Evolutionary conservation across 2,329 filamentous ascomycete genomes (phyloP).

Genomic region (Diplodia corticola): DNA sequence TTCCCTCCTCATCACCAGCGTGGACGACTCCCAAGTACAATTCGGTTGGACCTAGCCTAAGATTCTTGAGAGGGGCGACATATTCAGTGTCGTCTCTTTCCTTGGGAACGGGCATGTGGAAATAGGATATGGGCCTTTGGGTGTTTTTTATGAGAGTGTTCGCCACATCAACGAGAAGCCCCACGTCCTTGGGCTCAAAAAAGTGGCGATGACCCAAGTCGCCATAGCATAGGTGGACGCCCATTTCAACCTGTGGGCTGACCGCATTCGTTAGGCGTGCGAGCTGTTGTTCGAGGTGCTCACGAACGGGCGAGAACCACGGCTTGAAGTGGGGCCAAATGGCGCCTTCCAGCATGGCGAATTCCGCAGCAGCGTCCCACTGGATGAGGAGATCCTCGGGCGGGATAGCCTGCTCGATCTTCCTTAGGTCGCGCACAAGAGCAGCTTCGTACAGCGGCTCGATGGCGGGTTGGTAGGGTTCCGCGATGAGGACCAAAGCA

Average conservation of each 20-base stretch:
- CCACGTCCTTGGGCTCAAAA: slow-evolving; percentile 44
- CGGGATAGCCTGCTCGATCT: slow-evolving; percentile 37
- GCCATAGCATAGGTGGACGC: slow-evolving; percentile 52
- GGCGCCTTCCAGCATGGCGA: slow-evolving; percentile 33
- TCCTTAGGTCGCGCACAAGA: slow-evolving; percentile 32
- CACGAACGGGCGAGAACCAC: slow-evolving; percentile 39
- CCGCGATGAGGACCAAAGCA: slow-evolving; percentile 26
- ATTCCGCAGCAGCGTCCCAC: slow-evolving; percentile 38
- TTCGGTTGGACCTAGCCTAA: slow-evolving; percentile 10
- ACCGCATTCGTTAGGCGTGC: slow-evolving; percentile 35
- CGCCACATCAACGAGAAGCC: slow-evolving; percentile 40
- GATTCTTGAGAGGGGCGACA: slow-evolving; percentile 17
- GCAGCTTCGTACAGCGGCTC: slow-evolving; percentile 40
- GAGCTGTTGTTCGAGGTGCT: slow-evolving; percentile 40
- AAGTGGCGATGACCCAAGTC: slow-evolving; percentile 49
- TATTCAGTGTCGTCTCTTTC: slow-evolving; percentile 17
- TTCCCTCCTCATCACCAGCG: slow-evolving; percentile 19
- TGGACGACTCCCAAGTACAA: slow-evolving; percentile 23
- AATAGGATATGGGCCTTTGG: slow-evolving; percentile 39
- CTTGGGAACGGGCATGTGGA: slow-evolving; percentile 43
- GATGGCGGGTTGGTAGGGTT: slow-evolving; percentile 31
- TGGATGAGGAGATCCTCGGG: slow-evolving; percentile 40
- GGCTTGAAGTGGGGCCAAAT: slow-evolving; percentile 30
- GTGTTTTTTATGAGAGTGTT: slow-evolving; percentile 34
- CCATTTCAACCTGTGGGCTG: slow-evolving; percentile 42